These are phyloP conservation scores for Eucalyptus sp. DNA, from an alignment of 345 rosid species.

Conservation along the genomic window DNA sequence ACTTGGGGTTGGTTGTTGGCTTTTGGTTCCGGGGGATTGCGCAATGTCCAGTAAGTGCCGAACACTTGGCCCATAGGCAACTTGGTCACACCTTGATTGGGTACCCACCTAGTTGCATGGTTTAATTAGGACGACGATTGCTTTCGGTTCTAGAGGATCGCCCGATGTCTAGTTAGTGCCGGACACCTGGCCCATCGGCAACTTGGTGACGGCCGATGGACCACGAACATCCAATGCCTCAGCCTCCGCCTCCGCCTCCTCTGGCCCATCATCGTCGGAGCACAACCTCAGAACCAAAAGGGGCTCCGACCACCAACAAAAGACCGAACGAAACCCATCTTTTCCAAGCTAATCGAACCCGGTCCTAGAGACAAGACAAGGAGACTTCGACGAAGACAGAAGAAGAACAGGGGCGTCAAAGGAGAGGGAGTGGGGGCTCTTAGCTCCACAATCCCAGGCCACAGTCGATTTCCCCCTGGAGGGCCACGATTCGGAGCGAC, in stretches of 20 bases:
- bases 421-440: background rate
- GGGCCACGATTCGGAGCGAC: background rate
- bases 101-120: background rate
- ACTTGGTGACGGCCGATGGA: background rate
- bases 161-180: background rate
- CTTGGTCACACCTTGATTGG: background rate
- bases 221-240: background rate
- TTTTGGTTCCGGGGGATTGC: background rate
- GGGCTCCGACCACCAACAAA: background rate
- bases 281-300: background rate
- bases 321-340: background rate
- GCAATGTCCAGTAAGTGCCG: background rate
- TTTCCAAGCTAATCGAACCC: background rate
- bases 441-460: background rate
- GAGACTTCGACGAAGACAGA: background rate
- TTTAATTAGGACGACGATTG: background rate
- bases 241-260: background rate
- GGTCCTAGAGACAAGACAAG: background rate
- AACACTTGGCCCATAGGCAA: background rate
- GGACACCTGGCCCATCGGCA: background rate
- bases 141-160: background rate
- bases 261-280: background rate
- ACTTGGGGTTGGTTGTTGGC: background rate
- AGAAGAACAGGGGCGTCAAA: background rate
- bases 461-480: background rate